Conservation (phyloP, 148 eudicot genomes). For the Fallopia convolvulus region DNA sequence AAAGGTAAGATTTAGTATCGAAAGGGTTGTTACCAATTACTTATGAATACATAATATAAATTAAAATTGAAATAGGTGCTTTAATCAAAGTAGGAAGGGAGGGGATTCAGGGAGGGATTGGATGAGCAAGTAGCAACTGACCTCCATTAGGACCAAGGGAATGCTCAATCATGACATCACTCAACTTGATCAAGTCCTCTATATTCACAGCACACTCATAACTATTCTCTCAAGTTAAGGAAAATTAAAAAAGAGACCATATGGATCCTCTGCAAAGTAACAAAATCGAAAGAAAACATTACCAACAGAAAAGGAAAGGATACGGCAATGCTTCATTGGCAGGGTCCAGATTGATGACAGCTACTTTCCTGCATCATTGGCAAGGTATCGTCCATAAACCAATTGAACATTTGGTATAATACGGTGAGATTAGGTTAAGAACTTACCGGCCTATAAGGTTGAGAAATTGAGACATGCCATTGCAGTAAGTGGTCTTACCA, state of each 20-base stretch:
- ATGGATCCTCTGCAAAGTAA: not conserved
- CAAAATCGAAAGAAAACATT: not conserved
- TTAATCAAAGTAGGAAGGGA: too few relatives aligned
- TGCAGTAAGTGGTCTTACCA: constrained; percentile 94
- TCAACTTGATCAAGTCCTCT: constrained; percentile 82
- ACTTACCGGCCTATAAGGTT: constrained; percentile 61
- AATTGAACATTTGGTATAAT: not conserved
- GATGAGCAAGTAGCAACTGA: constrained; percentile 16
- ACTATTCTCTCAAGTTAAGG: constrained; percentile 30
- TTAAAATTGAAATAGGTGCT: too few relatives aligned
- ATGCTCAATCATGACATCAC: constrained; percentile 89
- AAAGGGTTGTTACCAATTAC: not conserved
- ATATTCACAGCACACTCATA: constrained; percentile 86
- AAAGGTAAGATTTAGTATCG: not conserved
- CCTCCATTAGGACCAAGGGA: constrained; percentile 99
- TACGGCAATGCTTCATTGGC: constrained; percentile 95
- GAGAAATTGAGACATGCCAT: constrained; percentile 94
- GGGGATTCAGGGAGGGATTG: too few relatives aligned
- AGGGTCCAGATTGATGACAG: constrained; percentile 88
- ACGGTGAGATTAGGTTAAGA: not conserved
- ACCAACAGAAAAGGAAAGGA: constrained; percentile 25
- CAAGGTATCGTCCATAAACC: not conserved
- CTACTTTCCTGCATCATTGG: constrained; percentile 64
- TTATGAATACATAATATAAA: not conserved
- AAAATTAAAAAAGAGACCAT: not conserved